These are phyloP conservation scores for Globisporangium paddicum DNA, from an alignment of 352 stramenopile species.

Conservation along the genomic window DNA sequence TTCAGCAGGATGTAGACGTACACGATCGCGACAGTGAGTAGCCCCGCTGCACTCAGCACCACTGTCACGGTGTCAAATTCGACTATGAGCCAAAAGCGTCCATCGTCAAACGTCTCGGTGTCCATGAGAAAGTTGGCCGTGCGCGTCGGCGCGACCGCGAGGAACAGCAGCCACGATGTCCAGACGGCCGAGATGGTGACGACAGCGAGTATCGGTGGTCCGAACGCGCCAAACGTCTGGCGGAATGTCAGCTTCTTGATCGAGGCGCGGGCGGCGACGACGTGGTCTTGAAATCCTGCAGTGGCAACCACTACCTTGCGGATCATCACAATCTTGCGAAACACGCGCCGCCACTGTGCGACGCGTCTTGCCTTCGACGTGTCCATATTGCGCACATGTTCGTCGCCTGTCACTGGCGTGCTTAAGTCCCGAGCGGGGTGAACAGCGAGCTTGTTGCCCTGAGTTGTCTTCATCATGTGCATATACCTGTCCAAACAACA, in stretches of 20 bases:
- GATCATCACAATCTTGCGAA: neutral
- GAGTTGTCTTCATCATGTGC: neutral
- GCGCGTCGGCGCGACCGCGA: conserved; percentile 22
- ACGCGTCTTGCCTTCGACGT: neutral
- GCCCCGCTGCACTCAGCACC: conserved; percentile 11
- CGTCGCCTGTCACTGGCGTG: neutral
- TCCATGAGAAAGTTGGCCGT: conserved; percentile 34
- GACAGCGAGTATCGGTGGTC: neutral
- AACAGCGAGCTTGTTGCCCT: neutral
- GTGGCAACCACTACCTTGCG: neutral
- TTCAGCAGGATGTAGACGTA: conserved; percentile 19
- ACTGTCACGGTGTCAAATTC: conserved; percentile 11
- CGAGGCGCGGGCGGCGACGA: neutral
- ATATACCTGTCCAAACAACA: no score
- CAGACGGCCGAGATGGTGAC: conserved; percentile 21
- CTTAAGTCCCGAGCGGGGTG: neutral
- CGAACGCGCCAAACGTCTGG: conserved; percentile 3
- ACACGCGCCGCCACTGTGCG: neutral
- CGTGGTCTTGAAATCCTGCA: neutral
- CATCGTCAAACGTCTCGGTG: conserved; percentile 27
- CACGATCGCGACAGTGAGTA: conserved; percentile 6
- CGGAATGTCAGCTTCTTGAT: conserved; percentile 4
- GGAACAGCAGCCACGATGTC: conserved; percentile 26
- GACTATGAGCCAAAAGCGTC: conserved; percentile 32
- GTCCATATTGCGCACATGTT: neutral